Evolutionary conservation across 2,329 filamentous ascomycete species (phyloP).

Genomic region (Neofusicoccum kwambonambiense): DNA sequence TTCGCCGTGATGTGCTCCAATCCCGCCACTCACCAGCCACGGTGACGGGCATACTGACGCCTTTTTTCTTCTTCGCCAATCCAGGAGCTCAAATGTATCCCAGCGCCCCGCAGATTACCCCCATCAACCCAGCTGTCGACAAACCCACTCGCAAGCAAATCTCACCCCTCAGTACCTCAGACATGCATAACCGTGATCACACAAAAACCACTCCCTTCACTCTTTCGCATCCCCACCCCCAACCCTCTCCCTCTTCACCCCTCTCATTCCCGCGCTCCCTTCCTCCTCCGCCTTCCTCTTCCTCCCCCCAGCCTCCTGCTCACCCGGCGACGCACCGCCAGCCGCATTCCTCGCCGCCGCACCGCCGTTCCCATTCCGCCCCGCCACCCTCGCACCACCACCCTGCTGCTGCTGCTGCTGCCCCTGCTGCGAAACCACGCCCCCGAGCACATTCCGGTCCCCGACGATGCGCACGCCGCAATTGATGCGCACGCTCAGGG

Average conservation of each 20-base stretch:
- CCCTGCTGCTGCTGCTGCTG: background rate
- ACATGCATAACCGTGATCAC: too few relatives aligned
- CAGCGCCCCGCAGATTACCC: too few relatives aligned
- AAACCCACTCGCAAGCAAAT: too few relatives aligned
- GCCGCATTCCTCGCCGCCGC: background rate
- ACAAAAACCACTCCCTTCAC: too few relatives aligned
- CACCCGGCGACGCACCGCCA: background rate
- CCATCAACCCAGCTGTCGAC: too few relatives aligned
- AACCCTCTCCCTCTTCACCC: constrained; percentile 2
- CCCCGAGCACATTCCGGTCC: constrained; percentile 38
- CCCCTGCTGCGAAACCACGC: background rate
- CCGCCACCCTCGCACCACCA: background rate
- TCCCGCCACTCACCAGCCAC: too few relatives aligned
- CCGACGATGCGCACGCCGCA: constrained; percentile 37
- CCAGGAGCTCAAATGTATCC: too few relatives aligned
- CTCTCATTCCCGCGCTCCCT: background rate
- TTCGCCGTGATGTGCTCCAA: too few relatives aligned
- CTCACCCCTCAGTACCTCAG: too few relatives aligned
- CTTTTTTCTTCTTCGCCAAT: too few relatives aligned
- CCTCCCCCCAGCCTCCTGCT: background rate
- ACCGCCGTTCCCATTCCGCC: background rate
- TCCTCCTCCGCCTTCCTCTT: constrained; percentile 6
- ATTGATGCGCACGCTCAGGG: constrained; percentile 16
- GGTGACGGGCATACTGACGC: background rate
- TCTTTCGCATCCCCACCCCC: background rate